phyloP scores from a whole-genome alignment of 2,329 filamentous ascomycete species.

The Nemania serpens region DNA sequence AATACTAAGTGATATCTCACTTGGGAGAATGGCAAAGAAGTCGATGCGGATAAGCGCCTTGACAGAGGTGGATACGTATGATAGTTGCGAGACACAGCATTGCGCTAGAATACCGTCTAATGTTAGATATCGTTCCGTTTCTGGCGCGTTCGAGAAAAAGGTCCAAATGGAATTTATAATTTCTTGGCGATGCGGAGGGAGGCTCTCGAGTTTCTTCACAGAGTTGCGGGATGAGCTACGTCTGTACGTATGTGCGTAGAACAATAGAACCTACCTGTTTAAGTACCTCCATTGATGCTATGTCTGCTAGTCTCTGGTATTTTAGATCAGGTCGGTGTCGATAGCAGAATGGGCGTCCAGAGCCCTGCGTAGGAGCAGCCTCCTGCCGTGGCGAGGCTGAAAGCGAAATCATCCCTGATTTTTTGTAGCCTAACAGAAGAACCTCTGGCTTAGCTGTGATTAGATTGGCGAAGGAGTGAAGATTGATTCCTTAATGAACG shows the following conservation, averaged over 20 bases:
- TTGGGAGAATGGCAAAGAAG: neutral
- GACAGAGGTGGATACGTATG: slow-evolving; percentile 1
- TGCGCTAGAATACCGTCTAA: slow-evolving; percentile 2
- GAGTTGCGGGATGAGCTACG: neutral
- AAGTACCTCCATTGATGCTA: neutral
- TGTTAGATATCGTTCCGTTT: neutral
- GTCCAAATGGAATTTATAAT: neutral
- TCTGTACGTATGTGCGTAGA: neutral
- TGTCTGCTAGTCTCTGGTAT: slow-evolving; percentile 3
- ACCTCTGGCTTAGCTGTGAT: too few relatives aligned
- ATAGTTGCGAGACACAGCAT: slow-evolving; percentile 7
- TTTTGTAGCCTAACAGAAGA: too few relatives aligned
- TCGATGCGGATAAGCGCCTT: slow-evolving; percentile 8
- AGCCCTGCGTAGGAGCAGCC: neutral
- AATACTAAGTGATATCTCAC: slow-evolving; percentile 5
- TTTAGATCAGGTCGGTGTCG: neutral
- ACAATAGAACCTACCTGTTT: neutral
- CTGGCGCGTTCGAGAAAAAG: neutral
- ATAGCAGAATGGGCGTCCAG: slow-evolving; percentile 5
- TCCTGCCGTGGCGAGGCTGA: neutral
- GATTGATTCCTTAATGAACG: too few relatives aligned
- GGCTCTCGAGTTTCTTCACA: neutral
- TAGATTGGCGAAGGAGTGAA: too few relatives aligned
- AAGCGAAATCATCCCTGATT: neutral
- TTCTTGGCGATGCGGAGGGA: neutral